Conservation (phyloP, 2,329 filamentous ascomycete genomes). For the Pseudogymnoascus sp. region DNA sequence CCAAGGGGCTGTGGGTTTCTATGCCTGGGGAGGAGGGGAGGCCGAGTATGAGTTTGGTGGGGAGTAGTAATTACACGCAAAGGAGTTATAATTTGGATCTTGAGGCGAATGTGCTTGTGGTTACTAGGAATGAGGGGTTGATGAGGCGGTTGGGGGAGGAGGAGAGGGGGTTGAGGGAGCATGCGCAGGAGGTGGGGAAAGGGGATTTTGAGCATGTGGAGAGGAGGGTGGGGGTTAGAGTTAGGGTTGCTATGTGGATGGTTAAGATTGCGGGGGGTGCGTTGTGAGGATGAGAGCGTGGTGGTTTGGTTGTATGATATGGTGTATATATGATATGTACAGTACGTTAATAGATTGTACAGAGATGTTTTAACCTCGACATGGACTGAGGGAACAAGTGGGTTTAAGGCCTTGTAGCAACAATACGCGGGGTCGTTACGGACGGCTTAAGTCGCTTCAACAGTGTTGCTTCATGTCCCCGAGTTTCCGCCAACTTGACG, state of each 20-base stretch:
- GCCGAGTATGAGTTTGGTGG: slow-evolving; percentile 74
- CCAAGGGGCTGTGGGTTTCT: slow-evolving; percentile 89
- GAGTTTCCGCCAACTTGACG: too few relatives aligned
- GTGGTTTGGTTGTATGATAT: background rate
- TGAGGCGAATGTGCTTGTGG: slow-evolving; percentile 77
- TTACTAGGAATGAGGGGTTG: slow-evolving; percentile 67
- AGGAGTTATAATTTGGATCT: slow-evolving; percentile 87
- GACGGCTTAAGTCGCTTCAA: too few relatives aligned
- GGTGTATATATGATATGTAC: background rate
- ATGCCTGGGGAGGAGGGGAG: slow-evolving; percentile 46
- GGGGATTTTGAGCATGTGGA: slow-evolving; percentile 77
- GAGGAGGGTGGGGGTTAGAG: slow-evolving; percentile 74
- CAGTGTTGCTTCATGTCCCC: too few relatives aligned
- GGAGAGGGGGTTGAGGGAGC: slow-evolving; percentile 67
- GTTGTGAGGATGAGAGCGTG: slow-evolving; percentile 41
- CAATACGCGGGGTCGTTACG: too few relatives aligned
- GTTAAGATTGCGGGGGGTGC: slow-evolving; percentile 78
- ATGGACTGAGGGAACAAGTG: too few relatives aligned
- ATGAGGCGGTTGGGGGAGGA: slow-evolving; percentile 69
- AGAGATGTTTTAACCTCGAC: too few relatives aligned
- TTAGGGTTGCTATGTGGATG: slow-evolving; percentile 89
- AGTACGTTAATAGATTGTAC: background rate
- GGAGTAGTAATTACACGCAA: slow-evolving; percentile 93
- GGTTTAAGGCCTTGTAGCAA: too few relatives aligned
- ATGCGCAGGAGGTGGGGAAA: slow-evolving; percentile 58